Evolutionary conservation across 2,329 filamentous ascomycete genomes (phyloP).

Genomic region (Cercospora sp.): DNA sequence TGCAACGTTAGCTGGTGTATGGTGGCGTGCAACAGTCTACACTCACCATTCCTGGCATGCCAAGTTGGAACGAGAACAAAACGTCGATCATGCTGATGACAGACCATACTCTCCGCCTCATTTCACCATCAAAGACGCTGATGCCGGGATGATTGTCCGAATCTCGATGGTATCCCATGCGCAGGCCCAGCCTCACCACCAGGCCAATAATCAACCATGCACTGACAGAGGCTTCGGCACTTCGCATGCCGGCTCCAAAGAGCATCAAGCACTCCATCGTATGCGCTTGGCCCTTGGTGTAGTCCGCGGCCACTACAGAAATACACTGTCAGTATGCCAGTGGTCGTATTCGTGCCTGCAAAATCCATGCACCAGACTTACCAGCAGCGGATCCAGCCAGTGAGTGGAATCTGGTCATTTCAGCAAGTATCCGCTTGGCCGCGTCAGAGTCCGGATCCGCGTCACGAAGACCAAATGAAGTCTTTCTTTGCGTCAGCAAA

Average conservation of each 20-base stretch:
- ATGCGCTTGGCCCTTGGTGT: constrained; percentile 47
- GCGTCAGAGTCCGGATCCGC: constrained; percentile 24
- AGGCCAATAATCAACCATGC: constrained; percentile 47
- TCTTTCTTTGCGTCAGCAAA: not conserved
- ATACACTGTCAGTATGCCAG: not conserved
- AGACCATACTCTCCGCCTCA: constrained; percentile 50
- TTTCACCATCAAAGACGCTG: constrained; percentile 46
- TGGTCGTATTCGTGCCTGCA: not conserved
- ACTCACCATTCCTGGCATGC: constrained; percentile 52
- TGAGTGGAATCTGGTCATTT: constrained; percentile 34
- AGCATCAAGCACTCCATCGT: constrained; percentile 45
- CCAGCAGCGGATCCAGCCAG: constrained; percentile 36
- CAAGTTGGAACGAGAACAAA: constrained; percentile 50
- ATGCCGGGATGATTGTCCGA: constrained; percentile 46
- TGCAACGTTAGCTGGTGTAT: not conserved
- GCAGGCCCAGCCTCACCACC: constrained; percentile 42
- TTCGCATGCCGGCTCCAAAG: constrained; percentile 36
- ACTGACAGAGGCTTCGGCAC: constrained; percentile 37
- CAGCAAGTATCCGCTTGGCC: constrained; percentile 24
- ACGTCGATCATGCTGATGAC: constrained; percentile 48
- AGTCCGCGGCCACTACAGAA: constrained; percentile 37
- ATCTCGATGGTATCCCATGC: constrained; percentile 51
- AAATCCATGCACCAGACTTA: not conserved
- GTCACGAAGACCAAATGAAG: constrained; percentile 34
- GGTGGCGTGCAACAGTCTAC: not conserved